Evolutionary conservation across 225 moss, liverwort and hornwort species (phyloP).

Genomic region (Asterella californica): DNA sequence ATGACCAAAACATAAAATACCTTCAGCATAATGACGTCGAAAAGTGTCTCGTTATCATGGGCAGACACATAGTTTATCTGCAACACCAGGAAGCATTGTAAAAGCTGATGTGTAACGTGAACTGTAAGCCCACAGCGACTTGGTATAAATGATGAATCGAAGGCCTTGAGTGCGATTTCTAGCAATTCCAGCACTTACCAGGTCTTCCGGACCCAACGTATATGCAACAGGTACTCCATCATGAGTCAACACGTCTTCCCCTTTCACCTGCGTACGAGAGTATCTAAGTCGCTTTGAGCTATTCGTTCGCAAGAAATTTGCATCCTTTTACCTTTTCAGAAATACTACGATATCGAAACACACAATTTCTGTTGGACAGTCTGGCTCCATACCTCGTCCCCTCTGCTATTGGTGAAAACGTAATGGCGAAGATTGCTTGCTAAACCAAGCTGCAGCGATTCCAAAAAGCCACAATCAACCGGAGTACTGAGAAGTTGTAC

Average conservation of each 20-base stretch:
- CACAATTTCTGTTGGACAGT: neutral
- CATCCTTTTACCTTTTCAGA: conserved; percentile 1
- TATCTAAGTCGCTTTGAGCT: neutral
- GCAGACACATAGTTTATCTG: conserved; percentile 99
- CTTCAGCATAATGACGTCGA: conserved; percentile 90
- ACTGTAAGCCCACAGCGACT: too few relatives aligned
- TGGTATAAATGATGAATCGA: too few relatives aligned
- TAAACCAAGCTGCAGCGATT: conserved; percentile 53
- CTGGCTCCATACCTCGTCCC: conserved; percentile 52
- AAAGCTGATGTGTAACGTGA: too few relatives aligned
- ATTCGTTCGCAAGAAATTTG: neutral
- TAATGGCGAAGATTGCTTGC: conserved; percentile 82
- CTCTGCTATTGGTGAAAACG: conserved; percentile 58
- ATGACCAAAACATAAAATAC: conserved; percentile 11
- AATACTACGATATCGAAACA: neutral
- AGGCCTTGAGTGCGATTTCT: neutral
- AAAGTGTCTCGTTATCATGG: conserved; percentile 93
- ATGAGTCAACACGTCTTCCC: conserved; percentile 75
- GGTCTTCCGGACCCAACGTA: conserved; percentile 70
- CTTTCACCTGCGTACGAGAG: conserved; percentile 56
- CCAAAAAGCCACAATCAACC: neutral
- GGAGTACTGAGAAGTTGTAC: neutral
- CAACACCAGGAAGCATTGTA: neutral
- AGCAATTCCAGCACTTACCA: conserved; percentile 35
- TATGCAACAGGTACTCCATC: conserved; percentile 90